Percentiles rank a stretch among this genome's conserved stretches.
Evolutionary conservation across 2,329 filamentous ascomycete genomes (phyloP).

Genomic region (Huntiella abstrusa): DNA sequence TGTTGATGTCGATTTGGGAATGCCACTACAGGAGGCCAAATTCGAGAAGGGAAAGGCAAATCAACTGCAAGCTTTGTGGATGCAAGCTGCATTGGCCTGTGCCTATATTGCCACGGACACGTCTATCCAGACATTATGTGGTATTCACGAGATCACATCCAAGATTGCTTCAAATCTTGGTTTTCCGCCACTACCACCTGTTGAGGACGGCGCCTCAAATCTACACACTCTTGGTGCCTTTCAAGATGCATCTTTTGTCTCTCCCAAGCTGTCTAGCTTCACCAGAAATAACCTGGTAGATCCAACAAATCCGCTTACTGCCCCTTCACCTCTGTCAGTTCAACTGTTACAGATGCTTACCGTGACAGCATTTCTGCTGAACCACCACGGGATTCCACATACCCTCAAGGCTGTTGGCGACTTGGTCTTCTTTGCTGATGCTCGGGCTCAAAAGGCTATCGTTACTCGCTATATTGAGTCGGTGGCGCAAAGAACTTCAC

Average conservation of each 20-base stretch:
- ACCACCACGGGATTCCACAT: constrained; percentile 29
- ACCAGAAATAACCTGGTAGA: constrained; percentile 16
- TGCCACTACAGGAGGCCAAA: constrained; percentile 31
- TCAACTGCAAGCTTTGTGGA: constrained; percentile 44
- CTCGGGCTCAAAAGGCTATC: constrained; percentile 43
- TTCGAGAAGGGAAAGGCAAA: constrained; percentile 40
- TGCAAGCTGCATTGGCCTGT: constrained; percentile 46
- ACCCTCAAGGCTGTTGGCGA: constrained; percentile 38
- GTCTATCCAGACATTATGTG: constrained; percentile 33
- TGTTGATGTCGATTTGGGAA: constrained; percentile 48
- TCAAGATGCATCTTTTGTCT: constrained; percentile 13
- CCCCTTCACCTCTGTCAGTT: neutral
- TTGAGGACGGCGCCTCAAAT: constrained; percentile 19
- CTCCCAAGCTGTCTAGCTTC: constrained; percentile 16
- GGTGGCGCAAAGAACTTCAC: constrained; percentile 29
- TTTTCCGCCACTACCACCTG: constrained; percentile 34
- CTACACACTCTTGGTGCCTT: constrained; percentile 8
- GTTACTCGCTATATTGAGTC: constrained; percentile 39
- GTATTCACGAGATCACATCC: constrained; percentile 8
- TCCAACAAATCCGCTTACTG: constrained; percentile 5
- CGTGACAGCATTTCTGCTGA: constrained; percentile 39
- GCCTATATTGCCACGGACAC: constrained; percentile 48
- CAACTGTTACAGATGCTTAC: constrained; percentile 21
- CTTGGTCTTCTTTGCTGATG: constrained; percentile 42
- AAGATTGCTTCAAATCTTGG: constrained; percentile 28